Evolutionary conservation across 495 filamentous ascomycete genomes (phyloP).

Genomic region (Penicillium fimorum): DNA sequence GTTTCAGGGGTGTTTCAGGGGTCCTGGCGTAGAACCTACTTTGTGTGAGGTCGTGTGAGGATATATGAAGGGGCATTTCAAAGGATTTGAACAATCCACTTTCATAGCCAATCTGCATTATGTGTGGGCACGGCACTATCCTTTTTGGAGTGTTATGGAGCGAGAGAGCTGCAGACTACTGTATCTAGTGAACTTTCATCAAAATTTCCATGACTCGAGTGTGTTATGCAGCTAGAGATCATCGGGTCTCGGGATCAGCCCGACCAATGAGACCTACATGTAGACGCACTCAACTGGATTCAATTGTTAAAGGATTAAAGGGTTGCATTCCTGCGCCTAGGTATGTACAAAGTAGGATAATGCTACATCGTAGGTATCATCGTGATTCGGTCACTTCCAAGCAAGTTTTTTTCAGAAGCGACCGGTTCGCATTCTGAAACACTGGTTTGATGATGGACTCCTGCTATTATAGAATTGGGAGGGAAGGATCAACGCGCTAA

Average conservation of each 20-base stretch:
- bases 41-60: not conserved
- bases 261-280: conserved; percentile 1
- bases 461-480: not conserved
- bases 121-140: not conserved
- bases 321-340: not conserved
- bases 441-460: not conserved
- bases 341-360: too few relatives aligned
- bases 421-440: not conserved
- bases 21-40: not conserved
- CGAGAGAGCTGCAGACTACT: not conserved
- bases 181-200: not conserved
- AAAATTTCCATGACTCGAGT: not conserved
- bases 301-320: not conserved
- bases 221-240: conserved; percentile 1
- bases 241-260: not conserved
- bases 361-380: not conserved
- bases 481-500: not conserved
- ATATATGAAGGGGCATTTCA: not conserved
- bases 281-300: too few relatives aligned
- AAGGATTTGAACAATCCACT: not conserved
- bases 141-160: not conserved
- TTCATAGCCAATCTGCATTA: not conserved
- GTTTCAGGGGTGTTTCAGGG: too few relatives aligned
- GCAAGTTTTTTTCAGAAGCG: not conserved
- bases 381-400: not conserved